A percentile compares a stretch with the other conserved stretches of the same genome.
Evolutionary conservation across 257 asterid species (phyloP).

Genomic region (Scutellaria barbata): DNA sequence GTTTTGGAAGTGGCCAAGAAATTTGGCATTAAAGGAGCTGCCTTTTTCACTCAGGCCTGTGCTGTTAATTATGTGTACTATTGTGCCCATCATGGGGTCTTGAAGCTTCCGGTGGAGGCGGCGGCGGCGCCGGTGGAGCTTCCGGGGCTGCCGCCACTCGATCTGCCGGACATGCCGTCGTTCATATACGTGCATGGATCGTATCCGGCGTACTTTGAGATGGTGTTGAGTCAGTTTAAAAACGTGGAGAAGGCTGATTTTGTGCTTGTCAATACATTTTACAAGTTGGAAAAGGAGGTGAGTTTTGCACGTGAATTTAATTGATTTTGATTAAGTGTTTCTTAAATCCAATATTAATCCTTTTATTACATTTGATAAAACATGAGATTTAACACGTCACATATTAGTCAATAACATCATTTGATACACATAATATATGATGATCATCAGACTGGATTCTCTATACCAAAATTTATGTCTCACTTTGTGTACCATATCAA

Average conservation of each 20-base stretch:
- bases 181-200: conserved; percentile 61
- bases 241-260: conserved; percentile 74
- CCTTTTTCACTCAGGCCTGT: conserved; percentile 78
- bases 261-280: conserved; percentile 65
- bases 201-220: conserved; percentile 67
- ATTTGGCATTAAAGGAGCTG: conserved; percentile 45
- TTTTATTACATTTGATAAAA: no score
- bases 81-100: conserved; percentile 49
- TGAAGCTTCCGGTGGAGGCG: conserved; percentile 52
- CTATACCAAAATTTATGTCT: no score
- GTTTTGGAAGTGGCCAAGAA: conserved; percentile 59
- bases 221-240: conserved; percentile 58
- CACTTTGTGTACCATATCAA: no score
- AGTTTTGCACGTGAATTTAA: not conserved
- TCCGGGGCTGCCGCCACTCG: conserved; percentile 72
- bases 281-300: conserved; percentile 67
- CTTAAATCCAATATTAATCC: no score
- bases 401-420: no score
- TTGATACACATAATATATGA: no score
- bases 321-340: not conserved
- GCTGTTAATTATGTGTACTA: conserved; percentile 70
- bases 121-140: conserved; percentile 48
- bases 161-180: conserved; percentile 63
- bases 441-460: no score
- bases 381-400: no score